Evolutionary conservation across 768 basidiomycete genomes (phyloP), one percentile per base, ranked within the genome.

Genomic region (Lepiota brunneoincarnata): DNA sequence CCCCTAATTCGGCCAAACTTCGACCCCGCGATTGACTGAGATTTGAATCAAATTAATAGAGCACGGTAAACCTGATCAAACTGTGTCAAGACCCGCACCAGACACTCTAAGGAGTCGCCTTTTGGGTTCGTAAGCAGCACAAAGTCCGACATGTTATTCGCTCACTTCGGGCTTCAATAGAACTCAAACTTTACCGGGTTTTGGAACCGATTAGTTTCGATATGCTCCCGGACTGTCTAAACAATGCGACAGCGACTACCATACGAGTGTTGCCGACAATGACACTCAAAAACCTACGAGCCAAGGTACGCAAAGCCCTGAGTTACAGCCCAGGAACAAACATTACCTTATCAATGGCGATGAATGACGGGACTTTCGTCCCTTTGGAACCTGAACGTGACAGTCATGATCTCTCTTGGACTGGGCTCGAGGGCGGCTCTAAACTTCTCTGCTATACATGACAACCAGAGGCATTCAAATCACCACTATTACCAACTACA

Each of bases 191-290:
- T 28, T 59, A 61, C 54, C 55, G 54, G 23, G 61, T 61, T n/a
- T 20, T 46, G 21, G 34, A 17, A 6, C 34, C 23, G n/a, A n/a
- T 20, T 2, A 28, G 11, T 23, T 37, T 10, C 18, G 44, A 51
- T 18, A 49, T 34, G n/a, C 39, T 49, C 3, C 17, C 28, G 54
- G 45, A 56, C 49, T 56, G 61, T 36, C 40, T 63, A 23, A 24
- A 56, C 9, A 54, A 61, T 17, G 54, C 63, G 17, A 59, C 67
- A 40, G 59, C 57, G 61, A 44, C 63, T 36, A 56, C 63, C 17
- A 57, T 91, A 15, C 82, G 77, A 31, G 80, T 86, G 0, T 73
- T 93, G 14, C 83, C 86, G 40, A 83, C 78, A 2, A 89, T 91
- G 86, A 72, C 81, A 14, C 63, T 92, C 20, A 79, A 77, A 37